phyloP scores from a whole-genome alignment of 768 basidiomycete species.

The Russula sp. region DNA sequence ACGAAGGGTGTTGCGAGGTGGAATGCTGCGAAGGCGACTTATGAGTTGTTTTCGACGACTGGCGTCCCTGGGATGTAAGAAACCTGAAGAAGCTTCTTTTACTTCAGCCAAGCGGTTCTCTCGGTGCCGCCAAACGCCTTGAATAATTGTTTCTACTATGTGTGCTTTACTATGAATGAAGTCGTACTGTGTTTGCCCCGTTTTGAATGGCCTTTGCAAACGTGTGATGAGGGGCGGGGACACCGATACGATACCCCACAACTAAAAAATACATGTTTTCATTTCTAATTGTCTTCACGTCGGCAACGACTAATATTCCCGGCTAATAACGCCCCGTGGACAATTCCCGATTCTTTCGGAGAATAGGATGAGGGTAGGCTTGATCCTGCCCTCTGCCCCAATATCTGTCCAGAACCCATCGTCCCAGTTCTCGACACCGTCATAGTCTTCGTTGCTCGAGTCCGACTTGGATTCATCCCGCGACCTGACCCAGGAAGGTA shows the following conservation, averaged over 20 bases:
- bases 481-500: no score
- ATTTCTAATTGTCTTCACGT: neutral
- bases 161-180: neutral
- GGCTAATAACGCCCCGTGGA: no score
- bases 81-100: neutral
- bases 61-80: neutral
- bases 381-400: no score
- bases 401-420: no score
- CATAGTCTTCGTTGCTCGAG: no score
- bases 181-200: no score
- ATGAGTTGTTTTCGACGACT: neutral
- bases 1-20: neutral
- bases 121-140: neutral
- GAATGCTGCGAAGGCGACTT: neutral
- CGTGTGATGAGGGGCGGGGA: neutral
- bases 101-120: neutral
- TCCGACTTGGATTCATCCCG: no score
- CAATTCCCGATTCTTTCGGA: no score
- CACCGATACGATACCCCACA: neutral
- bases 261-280: neutral
- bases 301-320: no score
- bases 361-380: no score
- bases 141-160: neutral
- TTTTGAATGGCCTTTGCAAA: neutral
- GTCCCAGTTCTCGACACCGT: no score